A percentile compares a stretch with the other conserved stretches of the same genome.
Conservation (phyloP, 371 early-diverging fungal genomes). For the Chytridiales sp. region DNA sequence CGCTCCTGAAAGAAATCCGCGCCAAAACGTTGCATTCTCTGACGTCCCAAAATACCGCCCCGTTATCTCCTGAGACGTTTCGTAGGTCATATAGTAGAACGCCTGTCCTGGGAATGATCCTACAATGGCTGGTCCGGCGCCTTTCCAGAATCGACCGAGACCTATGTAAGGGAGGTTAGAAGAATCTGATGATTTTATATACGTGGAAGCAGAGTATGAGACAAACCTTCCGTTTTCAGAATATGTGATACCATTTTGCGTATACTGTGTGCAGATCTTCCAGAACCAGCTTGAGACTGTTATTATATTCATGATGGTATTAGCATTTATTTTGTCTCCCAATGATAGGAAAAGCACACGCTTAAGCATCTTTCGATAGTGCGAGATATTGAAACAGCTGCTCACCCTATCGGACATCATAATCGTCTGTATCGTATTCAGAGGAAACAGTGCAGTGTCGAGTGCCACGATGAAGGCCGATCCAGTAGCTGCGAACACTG, state of each 20-base stretch:
- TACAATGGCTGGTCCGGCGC: slow-evolving; percentile 35
- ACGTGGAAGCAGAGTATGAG: not conserved
- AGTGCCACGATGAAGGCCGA: slow-evolving; percentile 59
- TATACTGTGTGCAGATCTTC: no score
- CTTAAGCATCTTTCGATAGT: no score
- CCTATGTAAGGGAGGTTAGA: no score
- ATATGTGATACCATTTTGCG: slow-evolving; percentile 8
- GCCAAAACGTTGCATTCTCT: slow-evolving; percentile 19
- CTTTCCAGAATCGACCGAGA: slow-evolving; percentile 41
- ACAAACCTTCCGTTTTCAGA: slow-evolving; percentile 12
- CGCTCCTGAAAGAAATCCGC: slow-evolving; percentile 41
- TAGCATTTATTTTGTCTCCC: no score
- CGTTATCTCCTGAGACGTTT: slow-evolving; percentile 35
- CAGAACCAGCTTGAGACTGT: no score
- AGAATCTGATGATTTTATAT: no score
- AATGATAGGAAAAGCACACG: no score
- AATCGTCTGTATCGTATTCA: slow-evolving; percentile 91
- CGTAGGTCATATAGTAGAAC: slow-evolving; percentile 42
- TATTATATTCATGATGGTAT: no score
- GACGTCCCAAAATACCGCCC: not conserved
- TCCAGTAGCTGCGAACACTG: slow-evolving; percentile 35
- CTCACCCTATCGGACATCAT: slow-evolving; percentile 44
- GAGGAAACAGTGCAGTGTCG: slow-evolving; percentile 84
- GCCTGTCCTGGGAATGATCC: slow-evolving; percentile 49
- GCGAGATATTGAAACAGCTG: no score